Base-by-base conservation (phyloP, 2,329 filamentous ascomycete species). In the Beauveria medogensis region DNA sequence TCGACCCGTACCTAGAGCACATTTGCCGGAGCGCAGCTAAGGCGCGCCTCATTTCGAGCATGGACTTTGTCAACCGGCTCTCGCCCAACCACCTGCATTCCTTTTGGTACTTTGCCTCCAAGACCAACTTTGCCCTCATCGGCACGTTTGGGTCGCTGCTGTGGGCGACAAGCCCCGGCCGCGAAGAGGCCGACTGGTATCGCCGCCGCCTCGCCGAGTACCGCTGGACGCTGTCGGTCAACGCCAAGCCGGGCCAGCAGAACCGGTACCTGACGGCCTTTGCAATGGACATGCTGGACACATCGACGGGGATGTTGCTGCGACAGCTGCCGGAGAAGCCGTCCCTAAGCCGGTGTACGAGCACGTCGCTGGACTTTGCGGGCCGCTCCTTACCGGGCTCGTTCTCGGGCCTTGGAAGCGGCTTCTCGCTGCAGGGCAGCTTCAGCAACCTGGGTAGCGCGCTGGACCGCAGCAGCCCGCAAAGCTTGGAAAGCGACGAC, bases 31-130 rank as follows among this genome's bases (percentile, higher is more conserved):
- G 88, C 61, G 93, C 93, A 4, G 93, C 93, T 58, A 97, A 97
- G 73, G 95, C 93, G 0, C 88, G 93, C 6, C 82, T 97, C 40
- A 96, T 97, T 70, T 95, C 90, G 24, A 92, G 92, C 65, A 96
- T 97, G 90, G 93, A 97, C 72, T 96, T 97, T 74, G 92, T 96
- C 68, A 97, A 97, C 74, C 88, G 93, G 0, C 83, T 97, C 37
- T 91, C 89, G 50, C 91, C 91, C 0, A 85, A 87, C 41, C 92
- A 97, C 68, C 81, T 97, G 34, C 86, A 88, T n/a, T 84, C 91
- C 0, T 97, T 97, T 75, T 97, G 93, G 93, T 92, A 90, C 71
- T 93, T 92, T 70, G 87, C 90, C 2, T 91, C 88, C 46, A 90
- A 91, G 69, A 90, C 89, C 43, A 96, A 96, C 74, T 97, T 97